Conservation (phyloP, 768 basidiomycete genomes). For the Amanita rubescens region DNA sequence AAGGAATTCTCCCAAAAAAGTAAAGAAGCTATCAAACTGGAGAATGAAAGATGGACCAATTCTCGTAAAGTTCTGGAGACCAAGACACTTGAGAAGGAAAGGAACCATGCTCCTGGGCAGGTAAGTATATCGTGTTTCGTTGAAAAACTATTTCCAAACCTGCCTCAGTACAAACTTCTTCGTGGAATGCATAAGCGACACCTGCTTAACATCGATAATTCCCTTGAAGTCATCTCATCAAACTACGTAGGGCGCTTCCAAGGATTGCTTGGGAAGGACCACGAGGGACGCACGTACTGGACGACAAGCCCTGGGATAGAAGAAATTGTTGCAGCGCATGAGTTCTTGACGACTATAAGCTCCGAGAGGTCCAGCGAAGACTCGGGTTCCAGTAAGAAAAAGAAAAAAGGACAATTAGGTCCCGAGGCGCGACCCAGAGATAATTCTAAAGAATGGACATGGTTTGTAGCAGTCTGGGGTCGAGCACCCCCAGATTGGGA, state of each 20-base stretch:
- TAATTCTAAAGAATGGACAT: conserved; percentile 56
- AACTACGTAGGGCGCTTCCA: conserved; percentile 44
- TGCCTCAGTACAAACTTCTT: neutral
- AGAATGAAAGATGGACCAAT: conserved; percentile 52
- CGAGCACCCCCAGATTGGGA: conserved; percentile 29
- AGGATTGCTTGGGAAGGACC: conserved; percentile 57
- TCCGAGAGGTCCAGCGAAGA: conserved; percentile 2
- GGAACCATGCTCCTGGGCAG: conserved; percentile 18
- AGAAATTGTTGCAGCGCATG: conserved; percentile 48
- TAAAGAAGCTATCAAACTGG: conserved; percentile 45
- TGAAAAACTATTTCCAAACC: neutral
- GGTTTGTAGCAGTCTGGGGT: conserved; percentile 76
- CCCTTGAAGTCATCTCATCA: conserved; percentile 39
- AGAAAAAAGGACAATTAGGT: conserved; percentile 33
- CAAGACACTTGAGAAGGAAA: conserved; percentile 15
- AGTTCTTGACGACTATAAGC: conserved; percentile 28
- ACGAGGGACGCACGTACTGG: conserved; percentile 63
- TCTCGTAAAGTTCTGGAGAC: conserved; percentile 28
- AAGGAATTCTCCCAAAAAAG: conserved; percentile 47
- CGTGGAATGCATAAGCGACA: conserved; percentile 36
- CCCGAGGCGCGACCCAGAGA: conserved; percentile 43
- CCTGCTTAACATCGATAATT: conserved; percentile 45
- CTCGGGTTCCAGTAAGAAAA: conserved; percentile 14
- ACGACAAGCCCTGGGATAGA: conserved; percentile 50
- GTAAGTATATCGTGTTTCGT: conserved; percentile 14